Evolutionary conservation across 75 land plant genomes (phyloP).

Genomic region (Gnetum montanum): DNA sequence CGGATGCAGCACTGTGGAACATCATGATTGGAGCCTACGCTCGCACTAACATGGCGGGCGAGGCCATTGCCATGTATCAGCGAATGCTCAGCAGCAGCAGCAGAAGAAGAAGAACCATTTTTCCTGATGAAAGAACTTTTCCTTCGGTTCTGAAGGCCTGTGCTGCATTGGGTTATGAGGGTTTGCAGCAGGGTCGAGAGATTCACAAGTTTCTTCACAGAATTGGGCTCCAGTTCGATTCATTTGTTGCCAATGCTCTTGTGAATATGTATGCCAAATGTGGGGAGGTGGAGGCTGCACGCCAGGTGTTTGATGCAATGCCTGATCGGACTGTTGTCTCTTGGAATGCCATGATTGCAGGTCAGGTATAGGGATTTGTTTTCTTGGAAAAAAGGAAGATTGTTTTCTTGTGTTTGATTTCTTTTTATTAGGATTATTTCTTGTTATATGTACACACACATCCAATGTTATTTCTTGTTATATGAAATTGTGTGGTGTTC

Average conservation of each 20-base stretch:
- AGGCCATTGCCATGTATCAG: conserved; percentile 26
- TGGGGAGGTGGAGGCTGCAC: conserved; percentile 19
- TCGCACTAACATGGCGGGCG: conserved; percentile 11
- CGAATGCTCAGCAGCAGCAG: conserved; percentile 28
- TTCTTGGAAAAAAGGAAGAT: no score
- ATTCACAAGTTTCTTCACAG: conserved; percentile 22
- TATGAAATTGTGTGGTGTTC: no score
- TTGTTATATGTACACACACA: no score
- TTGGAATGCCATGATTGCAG: conserved; percentile 45
- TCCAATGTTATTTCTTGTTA: no score
- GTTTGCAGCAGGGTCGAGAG: conserved; percentile 13
- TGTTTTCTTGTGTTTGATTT: no score
- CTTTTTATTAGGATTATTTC: no score
- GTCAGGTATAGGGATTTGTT: no score
- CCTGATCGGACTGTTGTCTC: conserved; percentile 29
- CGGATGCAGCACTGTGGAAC: conserved; percentile 32
- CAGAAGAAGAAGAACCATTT: no score
- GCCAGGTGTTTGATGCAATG: conserved; percentile 20
- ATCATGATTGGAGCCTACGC: conserved; percentile 27
- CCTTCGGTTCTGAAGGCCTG: conserved; percentile 36
- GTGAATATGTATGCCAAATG: conserved; percentile 46
- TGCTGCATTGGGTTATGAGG: conserved; percentile 8
- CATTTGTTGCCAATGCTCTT: conserved; percentile 41
- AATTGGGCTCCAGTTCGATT: conserved; percentile 7
- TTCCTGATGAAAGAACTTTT: conserved; percentile 33